Evolutionary conservation across 345 rosid genomes (phyloP).

Genomic region (Turnera subulata): DNA sequence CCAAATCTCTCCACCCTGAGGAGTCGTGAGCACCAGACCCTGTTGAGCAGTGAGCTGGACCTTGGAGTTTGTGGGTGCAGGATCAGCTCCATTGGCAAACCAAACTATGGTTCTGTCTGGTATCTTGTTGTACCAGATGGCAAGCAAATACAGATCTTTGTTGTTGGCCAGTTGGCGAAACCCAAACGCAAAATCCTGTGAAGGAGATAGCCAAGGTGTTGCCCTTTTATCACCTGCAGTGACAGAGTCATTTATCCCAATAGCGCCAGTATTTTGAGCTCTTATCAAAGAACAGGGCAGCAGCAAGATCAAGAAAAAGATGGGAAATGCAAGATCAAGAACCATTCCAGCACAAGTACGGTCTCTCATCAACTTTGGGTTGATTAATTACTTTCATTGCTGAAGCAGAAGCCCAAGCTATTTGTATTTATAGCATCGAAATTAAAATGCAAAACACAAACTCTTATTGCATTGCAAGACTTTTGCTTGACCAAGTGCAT

Average conservation of each 20-base stretch:
- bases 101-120: background rate
- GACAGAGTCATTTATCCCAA: background rate
- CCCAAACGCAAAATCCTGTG: slow-evolving; percentile 33
- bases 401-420: too few relatives aligned
- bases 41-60: background rate
- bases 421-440: too few relatives aligned
- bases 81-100: background rate
- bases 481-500: too few relatives aligned
- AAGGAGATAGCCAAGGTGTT: slow-evolving; percentile 26
- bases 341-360: too few relatives aligned
- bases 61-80: background rate
- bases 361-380: too few relatives aligned
- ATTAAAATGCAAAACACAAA: too few relatives aligned
- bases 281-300: background rate
- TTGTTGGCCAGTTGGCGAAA: background rate
- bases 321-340: background rate
- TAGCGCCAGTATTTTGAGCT: background rate
- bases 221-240: slow-evolving; percentile 1
- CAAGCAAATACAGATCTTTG: background rate
- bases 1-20: background rate
- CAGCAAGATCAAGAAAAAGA: background rate
- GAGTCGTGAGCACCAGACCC: background rate
- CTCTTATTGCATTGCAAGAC: too few relatives aligned
- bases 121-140: slow-evolving; percentile 2
- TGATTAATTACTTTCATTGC: too few relatives aligned